Conservation (phyloP, 202 grass and related monocot species). For the Zizania palustris region DNA sequence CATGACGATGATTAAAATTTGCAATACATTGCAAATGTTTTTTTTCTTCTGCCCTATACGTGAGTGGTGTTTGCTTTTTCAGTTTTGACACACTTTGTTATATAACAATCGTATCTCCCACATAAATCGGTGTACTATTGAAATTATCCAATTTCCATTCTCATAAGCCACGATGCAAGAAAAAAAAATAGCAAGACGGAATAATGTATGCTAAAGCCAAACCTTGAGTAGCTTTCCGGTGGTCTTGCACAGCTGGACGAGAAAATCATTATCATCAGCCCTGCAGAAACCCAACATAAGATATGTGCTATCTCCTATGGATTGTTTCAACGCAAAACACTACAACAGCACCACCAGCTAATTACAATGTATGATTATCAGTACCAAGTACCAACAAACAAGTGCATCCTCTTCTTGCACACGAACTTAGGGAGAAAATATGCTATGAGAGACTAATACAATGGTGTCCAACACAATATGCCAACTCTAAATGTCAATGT, state of each 20-base stretch:
- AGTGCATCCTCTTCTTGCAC: background rate
- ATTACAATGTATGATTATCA: background rate
- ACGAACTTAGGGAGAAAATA: background rate
- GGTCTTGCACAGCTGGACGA: constrained; percentile 76
- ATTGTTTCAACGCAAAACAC: constrained; percentile 4
- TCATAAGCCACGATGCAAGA: background rate
- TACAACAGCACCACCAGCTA: background rate
- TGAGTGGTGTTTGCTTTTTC: too few species aligned
- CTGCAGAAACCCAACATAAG: constrained; percentile 52
- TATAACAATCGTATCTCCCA: too few species aligned
- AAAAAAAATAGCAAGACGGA: constrained; percentile 16
- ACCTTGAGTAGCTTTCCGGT: constrained; percentile 92
- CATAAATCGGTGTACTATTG: background rate
- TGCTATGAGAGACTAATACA: constrained; percentile 10
- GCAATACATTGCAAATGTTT: background rate
- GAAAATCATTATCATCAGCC: constrained; percentile 85
- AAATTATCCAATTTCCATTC: background rate
- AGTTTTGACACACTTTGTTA: too few species aligned
- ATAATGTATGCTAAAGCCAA: constrained; percentile 31
- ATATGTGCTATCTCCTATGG: background rate
- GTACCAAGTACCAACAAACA: background rate
- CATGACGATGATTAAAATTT: background rate
- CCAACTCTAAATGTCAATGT: background rate
- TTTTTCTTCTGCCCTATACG: too few species aligned
- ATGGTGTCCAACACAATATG: background rate